Base-by-base conservation (phyloP, 2,329 filamentous ascomycete species). In the Fusarium xyrophilum region DNA sequence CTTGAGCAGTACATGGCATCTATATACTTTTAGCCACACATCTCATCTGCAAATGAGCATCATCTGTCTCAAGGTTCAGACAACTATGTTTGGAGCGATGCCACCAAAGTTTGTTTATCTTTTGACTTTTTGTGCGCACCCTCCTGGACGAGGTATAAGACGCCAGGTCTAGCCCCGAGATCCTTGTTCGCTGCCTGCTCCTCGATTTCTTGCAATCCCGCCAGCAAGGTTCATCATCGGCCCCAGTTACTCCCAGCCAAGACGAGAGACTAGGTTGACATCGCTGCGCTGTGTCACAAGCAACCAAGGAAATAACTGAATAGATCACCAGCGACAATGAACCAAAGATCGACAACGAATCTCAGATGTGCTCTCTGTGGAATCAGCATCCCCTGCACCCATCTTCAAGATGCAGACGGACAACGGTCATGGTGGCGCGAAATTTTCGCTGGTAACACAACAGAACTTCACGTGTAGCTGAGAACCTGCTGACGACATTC, bases 361-460 rank as follows among this genome's bases (percentile, higher is more conserved):
- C 3, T 12, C 13, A 32, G n/a, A 15, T 53, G 50, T 17, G n/a
- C n/a, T 44, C 50, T 53, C 17, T 53, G 50, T 7, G 50, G 36
- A 25, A 11, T 36, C 7, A 1, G 0, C 12, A 50, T 25, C 17
- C 36, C 32, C 8, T 17, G 8, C 32, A 4, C 32, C 32, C 14
- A 17, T 7, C 1, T 8, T 8, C 5, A 7, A 1, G 14, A 9
- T 9, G 15, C 1, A 33, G 14, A 33, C 32, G 7, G 9, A 33
- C 32, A 33, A 33, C 15, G 32, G 32, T 9, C 17, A 33, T 33
- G 50, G 50, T 25, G 9, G 9, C n/a, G 36, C n/a, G n/a, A 25
- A 12, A 8, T 44, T 2, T 53, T 25, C 5, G n/a, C n/a, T 32
- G 50, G 50, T 44, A 51, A n/a, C 0, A 12, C 6, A 15, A 32